A percentile compares a stretch with the other conserved stretches of the same genome.
These are phyloP conservation scores for Venturia aucupariae DNA, from an alignment of 2,329 filamentous ascomycete genomes.

Conservation along the genomic window DNA sequence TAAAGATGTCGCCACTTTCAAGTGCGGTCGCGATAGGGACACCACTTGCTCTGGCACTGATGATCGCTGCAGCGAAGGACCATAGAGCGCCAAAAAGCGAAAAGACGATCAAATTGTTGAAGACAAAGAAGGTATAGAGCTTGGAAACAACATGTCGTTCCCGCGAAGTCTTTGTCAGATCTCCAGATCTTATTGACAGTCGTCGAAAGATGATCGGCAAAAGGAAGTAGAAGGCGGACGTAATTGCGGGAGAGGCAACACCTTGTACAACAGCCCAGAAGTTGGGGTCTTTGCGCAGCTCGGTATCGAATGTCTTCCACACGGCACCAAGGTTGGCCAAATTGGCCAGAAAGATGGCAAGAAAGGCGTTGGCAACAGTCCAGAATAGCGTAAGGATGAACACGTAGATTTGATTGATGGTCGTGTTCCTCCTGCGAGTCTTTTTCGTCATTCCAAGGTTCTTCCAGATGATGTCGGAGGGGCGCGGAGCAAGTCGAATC, in stretches of 20 bases:
- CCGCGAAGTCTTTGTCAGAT: constrained; percentile 83
- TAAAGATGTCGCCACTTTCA: constrained; percentile 11
- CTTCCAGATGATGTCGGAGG: constrained; percentile 92
- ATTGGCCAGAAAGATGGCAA: constrained; percentile 87
- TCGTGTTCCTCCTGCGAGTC: constrained; percentile 60
- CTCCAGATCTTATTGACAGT: constrained; percentile 72
- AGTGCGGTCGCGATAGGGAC: constrained; percentile 35
- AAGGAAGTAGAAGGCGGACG: constrained; percentile 76
- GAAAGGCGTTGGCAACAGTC: constrained; percentile 87
- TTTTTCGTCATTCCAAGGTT: constrained; percentile 69
- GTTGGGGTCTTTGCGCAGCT: constrained; percentile 51
- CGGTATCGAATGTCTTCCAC: constrained; percentile 64
- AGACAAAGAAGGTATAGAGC: constrained; percentile 90
- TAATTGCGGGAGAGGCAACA: constrained; percentile 79
- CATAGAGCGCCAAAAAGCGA: constrained; percentile 82
- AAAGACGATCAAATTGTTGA: constrained; percentile 94
- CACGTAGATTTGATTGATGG: constrained; percentile 81
- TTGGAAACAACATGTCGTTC: constrained; percentile 87
- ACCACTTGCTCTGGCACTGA: constrained; percentile 48
- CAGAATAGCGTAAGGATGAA: constrained; percentile 70
- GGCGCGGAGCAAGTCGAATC: constrained; percentile 70
- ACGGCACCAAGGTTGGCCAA: constrained; percentile 69
- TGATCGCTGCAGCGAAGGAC: constrained; percentile 58
- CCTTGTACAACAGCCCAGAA: constrained; percentile 87
- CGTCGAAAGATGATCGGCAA: constrained; percentile 87